Evolutionary conservation across 2,329 filamentous ascomycete genomes (phyloP), one percentile per base, ranked within the genome.

Genomic region (Claviceps maximensis): DNA sequence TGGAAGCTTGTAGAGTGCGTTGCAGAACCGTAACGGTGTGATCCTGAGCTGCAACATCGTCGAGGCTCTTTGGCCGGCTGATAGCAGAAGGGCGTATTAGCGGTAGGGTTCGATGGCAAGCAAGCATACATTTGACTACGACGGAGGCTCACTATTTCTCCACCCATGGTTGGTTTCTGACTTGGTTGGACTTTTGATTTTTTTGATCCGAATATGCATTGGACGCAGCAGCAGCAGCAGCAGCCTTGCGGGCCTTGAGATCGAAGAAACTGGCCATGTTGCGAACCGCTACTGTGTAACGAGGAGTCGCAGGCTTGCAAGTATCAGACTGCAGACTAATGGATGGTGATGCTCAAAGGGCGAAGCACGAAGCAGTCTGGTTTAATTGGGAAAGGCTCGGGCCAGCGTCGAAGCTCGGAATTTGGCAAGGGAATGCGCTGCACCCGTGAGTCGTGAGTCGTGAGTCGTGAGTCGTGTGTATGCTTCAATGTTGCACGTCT

Each of bases 11-110:
- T 23, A 98, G 77, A 29, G 89, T 97, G 62, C 93, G 81, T 66
- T 91, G 87, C 44, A 99, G 83, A 60, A 97, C 86, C 52, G 87
- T 89, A 54, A 95, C 87, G 8, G 93, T 97, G 70, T 98, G 93
- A 63, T 98, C 93, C 79, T 98, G 93, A 13, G 91, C 91, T 21
- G 93, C 88, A 58, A 99, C 90, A 79, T 98, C 94, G 66, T 83
- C 85, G 49, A 99, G 82, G 12, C 84, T 89, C 71, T 94, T 96
- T 29, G 93, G 94, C 46, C 93, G 90, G 67, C 91, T 97, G 59
- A 2, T 36, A 25, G 27, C 7, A 45, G 21, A 8, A 27, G 17
- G 8, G 5, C 17, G 29, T 41, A 23, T 54, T 33, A 54, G 46
- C 36, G 27, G 4, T 6, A 31, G 19, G 7, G 25, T 15, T 41